A percentile compares a stretch with the other conserved stretches of the same genome.
Conservation (phyloP, 768 basidiomycete genomes). For the Auriculariales sp. region DNA sequence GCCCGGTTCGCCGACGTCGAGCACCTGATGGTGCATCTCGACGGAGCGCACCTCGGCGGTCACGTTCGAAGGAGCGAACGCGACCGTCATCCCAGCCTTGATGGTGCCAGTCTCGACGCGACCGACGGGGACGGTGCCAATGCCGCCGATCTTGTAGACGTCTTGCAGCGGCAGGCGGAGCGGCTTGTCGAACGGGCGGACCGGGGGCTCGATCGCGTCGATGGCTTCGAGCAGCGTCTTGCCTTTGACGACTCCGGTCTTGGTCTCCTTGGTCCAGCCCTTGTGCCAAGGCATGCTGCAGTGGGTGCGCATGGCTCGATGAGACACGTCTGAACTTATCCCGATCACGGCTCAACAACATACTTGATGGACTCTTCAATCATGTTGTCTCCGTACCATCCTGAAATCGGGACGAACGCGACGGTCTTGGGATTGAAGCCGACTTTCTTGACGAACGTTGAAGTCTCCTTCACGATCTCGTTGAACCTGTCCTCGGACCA, state of each 20-base stretch:
- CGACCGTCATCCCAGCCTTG: slow-evolving; percentile 98
- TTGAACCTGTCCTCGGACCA: slow-evolving; percentile 99
- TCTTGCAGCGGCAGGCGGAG: slow-evolving; percentile 99
- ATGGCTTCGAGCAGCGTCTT: slow-evolving; percentile 99
- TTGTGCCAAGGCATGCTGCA: slow-evolving; percentile 97
- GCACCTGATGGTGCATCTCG: slow-evolving; percentile 99
- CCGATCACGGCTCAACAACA: slow-evolving; percentile 14
- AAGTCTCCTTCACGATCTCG: slow-evolving; percentile 97
- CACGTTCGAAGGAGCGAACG: slow-evolving; percentile 92
- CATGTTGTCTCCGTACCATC: slow-evolving; percentile 99
- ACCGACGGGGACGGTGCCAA: slow-evolving; percentile 99
- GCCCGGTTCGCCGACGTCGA: slow-evolving; percentile 84
- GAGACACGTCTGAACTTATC: slow-evolving; percentile 3
- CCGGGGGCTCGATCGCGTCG: slow-evolving; percentile 95
- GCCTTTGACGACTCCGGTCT: slow-evolving; percentile 85
- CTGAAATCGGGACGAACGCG: slow-evolving; percentile 98
- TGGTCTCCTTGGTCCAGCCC: slow-evolving; percentile 96
- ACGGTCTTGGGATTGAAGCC: slow-evolving; percentile 99
- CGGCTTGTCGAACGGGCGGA: slow-evolving; percentile 95
- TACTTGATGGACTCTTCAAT: slow-evolving; percentile 94
- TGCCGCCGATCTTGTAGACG: slow-evolving; percentile 99
- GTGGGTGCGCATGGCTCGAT: slow-evolving; percentile 1
- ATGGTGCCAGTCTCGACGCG: slow-evolving; percentile 99
- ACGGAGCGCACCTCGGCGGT: slow-evolving; percentile 99
- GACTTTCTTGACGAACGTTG: slow-evolving; percentile 98